Evolutionary conservation across 352 stramenopile species (phyloP), one percentile per base, ranked within the genome.

Genomic region (Peronospora belbahrii): DNA sequence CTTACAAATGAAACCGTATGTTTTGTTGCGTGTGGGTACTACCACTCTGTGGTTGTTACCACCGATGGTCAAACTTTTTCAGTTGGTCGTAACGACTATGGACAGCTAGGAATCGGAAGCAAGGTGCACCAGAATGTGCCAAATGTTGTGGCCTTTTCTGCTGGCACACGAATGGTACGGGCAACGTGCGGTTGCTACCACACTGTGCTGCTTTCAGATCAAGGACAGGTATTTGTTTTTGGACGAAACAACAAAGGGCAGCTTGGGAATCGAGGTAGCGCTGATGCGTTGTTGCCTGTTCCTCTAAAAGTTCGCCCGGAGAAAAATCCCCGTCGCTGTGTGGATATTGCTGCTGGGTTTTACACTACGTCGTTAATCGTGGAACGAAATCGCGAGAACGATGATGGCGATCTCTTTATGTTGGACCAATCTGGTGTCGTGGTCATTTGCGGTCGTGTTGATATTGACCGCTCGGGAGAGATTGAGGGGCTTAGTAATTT

Each of bases 401-500:
- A 91, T 14, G 80, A 92, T 30, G 66, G 70, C 9, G 78, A 88
- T 33, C 42, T 50, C 0, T 45, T 73, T 13, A 52, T 86, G 24
- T 18, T 78, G 18, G 79, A 90, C 22, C 77, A 91, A 45, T 85
- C 49, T 31, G 84, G 62, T 28, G 48, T 94, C 4, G 49, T 85
- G 1, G 52, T 74, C 1, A 25, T 94, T 13, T 94, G 83, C 47
- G 83, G 83, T 14, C 72, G 83, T 32, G 79, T 94, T 28, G 83
- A 94, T 30, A 91, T 94, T 47, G 83, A 94, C 28, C 69, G 73
- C 20, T 91, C 78, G 1, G 83, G 80, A 17, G 83, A 94, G 54
- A 78, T 92, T 23, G 83, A 94, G 62, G 83, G 83, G 0, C 36
- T 94, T 31, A 94, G 83, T 52, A 94, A 94, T 56, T 95, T 95